phyloP scores from a whole-genome alignment of 2,329 filamentous ascomycete species.

The Graphilbum fragrans region DNA sequence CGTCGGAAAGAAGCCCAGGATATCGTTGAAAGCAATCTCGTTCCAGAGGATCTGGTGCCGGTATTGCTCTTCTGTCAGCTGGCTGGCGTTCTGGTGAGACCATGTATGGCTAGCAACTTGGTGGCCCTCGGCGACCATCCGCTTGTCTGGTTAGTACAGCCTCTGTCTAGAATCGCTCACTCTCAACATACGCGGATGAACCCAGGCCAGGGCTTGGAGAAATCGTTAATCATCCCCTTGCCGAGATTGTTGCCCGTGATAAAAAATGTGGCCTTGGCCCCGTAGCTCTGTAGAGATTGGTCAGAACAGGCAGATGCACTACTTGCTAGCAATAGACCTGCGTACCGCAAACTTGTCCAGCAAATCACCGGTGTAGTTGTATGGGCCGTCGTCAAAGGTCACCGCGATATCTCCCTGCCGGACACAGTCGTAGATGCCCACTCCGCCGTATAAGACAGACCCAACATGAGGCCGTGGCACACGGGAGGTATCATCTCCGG shows the following conservation, averaged over 20 bases:
- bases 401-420: slow-evolving; percentile 49
- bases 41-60: slow-evolving; percentile 28
- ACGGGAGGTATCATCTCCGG: slow-evolving; percentile 41
- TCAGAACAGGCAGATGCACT: too few species aligned
- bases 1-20: slow-evolving; percentile 31
- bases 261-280: slow-evolving; percentile 57
- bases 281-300: slow-evolving; percentile 33
- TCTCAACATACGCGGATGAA: slow-evolving; percentile 24
- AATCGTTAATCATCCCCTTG: slow-evolving; percentile 42
- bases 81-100: slow-evolving; percentile 28
- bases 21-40: slow-evolving; percentile 29
- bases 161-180: not conserved
- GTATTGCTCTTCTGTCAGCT: slow-evolving; percentile 20
- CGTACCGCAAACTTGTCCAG: slow-evolving; percentile 42
- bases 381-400: slow-evolving; percentile 57
- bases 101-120: slow-evolving; percentile 36
- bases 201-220: slow-evolving; percentile 29
- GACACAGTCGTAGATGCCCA: slow-evolving; percentile 42
- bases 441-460: slow-evolving; percentile 40
- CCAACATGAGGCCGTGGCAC: slow-evolving; percentile 41
- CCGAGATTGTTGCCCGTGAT: slow-evolving; percentile 45
- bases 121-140: slow-evolving; percentile 31
- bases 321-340: too few species aligned
- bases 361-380: slow-evolving; percentile 46
- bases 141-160: slow-evolving; percentile 14